These are phyloP conservation scores for Pisolithus sp. DNA, from an alignment of 768 basidiomycete species.

Conservation along the genomic window DNA sequence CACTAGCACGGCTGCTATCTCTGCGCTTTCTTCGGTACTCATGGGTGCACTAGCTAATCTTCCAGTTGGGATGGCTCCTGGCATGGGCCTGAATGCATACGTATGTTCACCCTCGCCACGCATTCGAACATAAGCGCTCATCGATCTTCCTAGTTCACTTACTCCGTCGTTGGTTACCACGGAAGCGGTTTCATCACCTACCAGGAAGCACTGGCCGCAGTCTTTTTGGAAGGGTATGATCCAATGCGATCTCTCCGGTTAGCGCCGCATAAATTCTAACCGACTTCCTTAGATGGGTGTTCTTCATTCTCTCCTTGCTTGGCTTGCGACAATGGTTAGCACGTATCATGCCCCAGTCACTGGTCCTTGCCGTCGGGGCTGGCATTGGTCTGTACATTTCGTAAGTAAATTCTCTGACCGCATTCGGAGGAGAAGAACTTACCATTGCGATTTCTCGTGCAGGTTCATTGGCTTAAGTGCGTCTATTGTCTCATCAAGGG, in stretches of 20 bases:
- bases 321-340: conserved; percentile 89
- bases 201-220: conserved; percentile 74
- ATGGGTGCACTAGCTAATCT: conserved; percentile 84
- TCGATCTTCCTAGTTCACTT: conserved; percentile 55
- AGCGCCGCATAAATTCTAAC: background rate
- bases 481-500: conserved; percentile 6
- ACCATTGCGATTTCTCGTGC: conserved; percentile 12
- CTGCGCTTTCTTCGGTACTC: conserved; percentile 67
- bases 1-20: conserved; percentile 73
- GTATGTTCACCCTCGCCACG: conserved; percentile 33
- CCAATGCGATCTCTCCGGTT: background rate
- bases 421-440: conserved; percentile 4
- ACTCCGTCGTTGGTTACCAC: conserved; percentile 82
- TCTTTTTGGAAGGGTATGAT: conserved; percentile 79
- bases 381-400: conserved; percentile 88
- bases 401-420: conserved; percentile 33
- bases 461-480: conserved; percentile 73
- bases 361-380: conserved; percentile 77
- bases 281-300: conserved; percentile 55
- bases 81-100: conserved; percentile 78
- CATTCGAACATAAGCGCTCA: background rate
- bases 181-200: conserved; percentile 66
- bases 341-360: conserved; percentile 81
- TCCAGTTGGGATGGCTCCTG: conserved; percentile 86
- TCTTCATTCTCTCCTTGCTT: conserved; percentile 70